Percentiles rank a stretch among this genome's conserved stretches.
These are phyloP conservation scores for Fusarium sp. DNA, from an alignment of 2,329 filamentous ascomycete genomes.

Conservation along the genomic window DNA sequence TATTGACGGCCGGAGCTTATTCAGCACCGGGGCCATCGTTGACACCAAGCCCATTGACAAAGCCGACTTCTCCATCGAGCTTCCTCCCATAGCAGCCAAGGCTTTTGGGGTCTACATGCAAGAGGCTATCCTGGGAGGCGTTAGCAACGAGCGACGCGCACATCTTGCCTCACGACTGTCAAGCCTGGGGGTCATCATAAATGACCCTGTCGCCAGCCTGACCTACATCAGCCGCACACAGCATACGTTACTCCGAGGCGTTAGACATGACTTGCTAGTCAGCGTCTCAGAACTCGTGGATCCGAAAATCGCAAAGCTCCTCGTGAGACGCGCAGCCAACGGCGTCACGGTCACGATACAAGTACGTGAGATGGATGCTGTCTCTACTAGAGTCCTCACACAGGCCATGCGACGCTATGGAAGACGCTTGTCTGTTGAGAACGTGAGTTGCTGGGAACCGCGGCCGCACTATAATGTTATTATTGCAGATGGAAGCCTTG, in stretches of 20 bases:
- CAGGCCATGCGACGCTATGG: constrained; percentile 2
- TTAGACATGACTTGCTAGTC: constrained; percentile 1
- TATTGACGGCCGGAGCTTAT: neutral
- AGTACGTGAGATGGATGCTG: neutral
- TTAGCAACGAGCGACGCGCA: neutral
- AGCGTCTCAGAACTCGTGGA: constrained; percentile 9
- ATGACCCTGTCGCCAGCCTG: constrained; percentile 10
- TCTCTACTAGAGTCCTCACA: neutral
- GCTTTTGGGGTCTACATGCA: neutral
- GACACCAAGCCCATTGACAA: constrained; percentile 14
- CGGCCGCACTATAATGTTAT: constrained; percentile 6
- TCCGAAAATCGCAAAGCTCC: constrained; percentile 8
- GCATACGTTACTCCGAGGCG: constrained; percentile 3
- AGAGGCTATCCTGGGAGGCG: neutral
- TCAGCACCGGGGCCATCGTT: constrained; percentile 6
- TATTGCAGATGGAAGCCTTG: constrained; percentile 9
- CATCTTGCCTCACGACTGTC: neutral
- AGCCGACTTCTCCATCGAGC: constrained; percentile 15
- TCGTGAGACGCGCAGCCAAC: constrained; percentile 2
- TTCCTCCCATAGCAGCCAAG: neutral
- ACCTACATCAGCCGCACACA: constrained; percentile 17
- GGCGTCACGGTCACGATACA: neutral
- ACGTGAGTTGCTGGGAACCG: constrained; percentile 17
- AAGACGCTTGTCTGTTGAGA: neutral
- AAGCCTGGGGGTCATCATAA: neutral